phyloP scores from a whole-genome alignment of 768 basidiomycete genomes.

The Termitomyces sp. region DNA sequence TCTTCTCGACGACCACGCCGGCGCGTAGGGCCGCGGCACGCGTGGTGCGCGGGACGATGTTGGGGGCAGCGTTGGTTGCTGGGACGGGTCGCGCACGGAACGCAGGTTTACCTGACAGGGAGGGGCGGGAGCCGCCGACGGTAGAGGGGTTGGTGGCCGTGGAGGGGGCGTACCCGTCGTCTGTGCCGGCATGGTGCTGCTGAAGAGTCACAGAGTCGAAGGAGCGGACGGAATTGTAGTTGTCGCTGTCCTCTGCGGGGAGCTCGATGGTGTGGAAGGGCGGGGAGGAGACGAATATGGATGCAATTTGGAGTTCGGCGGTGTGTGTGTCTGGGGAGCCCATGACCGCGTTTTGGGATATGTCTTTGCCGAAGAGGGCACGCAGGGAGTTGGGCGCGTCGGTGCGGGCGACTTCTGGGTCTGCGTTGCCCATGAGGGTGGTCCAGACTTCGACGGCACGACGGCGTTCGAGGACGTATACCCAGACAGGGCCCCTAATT shows the following conservation, averaged over 20 bases:
- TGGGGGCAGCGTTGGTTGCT: slow-evolving; percentile 55
- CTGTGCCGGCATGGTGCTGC: slow-evolving; percentile 33
- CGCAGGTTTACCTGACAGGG: slow-evolving; percentile 41
- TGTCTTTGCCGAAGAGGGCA: slow-evolving; percentile 60
- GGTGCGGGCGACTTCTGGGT: slow-evolving; percentile 54
- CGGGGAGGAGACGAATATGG: slow-evolving; percentile 81
- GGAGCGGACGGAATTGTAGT: slow-evolving; percentile 33
- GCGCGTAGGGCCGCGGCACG: slow-evolving; percentile 73
- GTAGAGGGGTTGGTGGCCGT: slow-evolving; percentile 42
- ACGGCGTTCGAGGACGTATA: slow-evolving; percentile 83
- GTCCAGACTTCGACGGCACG: slow-evolving; percentile 80
- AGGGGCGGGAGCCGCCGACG: slow-evolving; percentile 37
- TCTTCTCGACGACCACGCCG: slow-evolving; percentile 49
- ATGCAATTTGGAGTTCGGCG: slow-evolving; percentile 78
- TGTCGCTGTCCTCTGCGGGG: slow-evolving; percentile 38
- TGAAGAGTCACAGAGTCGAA: slow-evolving; percentile 41
- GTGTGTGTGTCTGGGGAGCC: slow-evolving; percentile 62
- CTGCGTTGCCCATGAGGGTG: slow-evolving; percentile 69
- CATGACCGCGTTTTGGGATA: slow-evolving; percentile 65
- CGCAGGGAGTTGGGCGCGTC: slow-evolving; percentile 67
- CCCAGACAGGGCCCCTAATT: slow-evolving; percentile 82
- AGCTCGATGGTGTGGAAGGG: slow-evolving; percentile 72
- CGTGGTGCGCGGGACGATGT: slow-evolving; percentile 76
- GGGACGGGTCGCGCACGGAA: slow-evolving; percentile 76
- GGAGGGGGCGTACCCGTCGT: slow-evolving; percentile 47